Evolutionary conservation across 2,329 filamentous ascomycete genomes (phyloP), one percentile per base, ranked within the genome.

Genomic region (Fusarium stilboides): DNA sequence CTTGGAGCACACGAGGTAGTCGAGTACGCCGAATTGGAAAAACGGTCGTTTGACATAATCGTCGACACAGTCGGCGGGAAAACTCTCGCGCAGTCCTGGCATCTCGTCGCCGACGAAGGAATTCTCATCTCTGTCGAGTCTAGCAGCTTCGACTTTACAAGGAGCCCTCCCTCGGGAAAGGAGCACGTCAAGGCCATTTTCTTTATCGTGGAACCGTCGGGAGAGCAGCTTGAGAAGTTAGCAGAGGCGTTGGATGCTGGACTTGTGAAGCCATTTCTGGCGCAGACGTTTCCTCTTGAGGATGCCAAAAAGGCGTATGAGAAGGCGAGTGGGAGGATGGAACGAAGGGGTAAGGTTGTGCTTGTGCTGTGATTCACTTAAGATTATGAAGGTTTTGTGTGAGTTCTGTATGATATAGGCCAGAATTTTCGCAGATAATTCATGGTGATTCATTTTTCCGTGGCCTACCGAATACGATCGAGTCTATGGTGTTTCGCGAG

Each of bases 1-100:
- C 68, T 80, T 2, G 77, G 77, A 2, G 76, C 77, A 8, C 70
- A 67, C 1, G 76, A 75, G 63, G 72, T 70, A 9, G 62, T 65
- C 12, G 72, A 62, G 8, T 65, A 72, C 15, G 64, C 28, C 2
- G 57, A 58, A n/a, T 44, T 74, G 26, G 15, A 1, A 31, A 22
- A 7, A 6, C 54, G 22, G 2, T 46, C 22, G 0, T 71, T 73
- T 4, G 76, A 77, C 42, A 49, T 78, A 2, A 72, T 79, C 14
- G 52, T 80, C 8, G 77, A 80, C 53, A 73, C 75, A n/a, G 68
- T 77, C 20, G 77, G 76, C 2, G 73, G 75, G 0, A 66, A 73
- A 33, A 68, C 73, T n/a, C 63, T 79, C 33, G 47, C 62, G 17
- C 68, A 74, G 4, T 66, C 72, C 37, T 80, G 77, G 77, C 55